Percentiles rank a stretch among this genome's conserved stretches.
These are phyloP conservation scores for Linanthus parryae DNA, from an alignment of 148 eudicot genomes.

Conservation along the genomic window DNA sequence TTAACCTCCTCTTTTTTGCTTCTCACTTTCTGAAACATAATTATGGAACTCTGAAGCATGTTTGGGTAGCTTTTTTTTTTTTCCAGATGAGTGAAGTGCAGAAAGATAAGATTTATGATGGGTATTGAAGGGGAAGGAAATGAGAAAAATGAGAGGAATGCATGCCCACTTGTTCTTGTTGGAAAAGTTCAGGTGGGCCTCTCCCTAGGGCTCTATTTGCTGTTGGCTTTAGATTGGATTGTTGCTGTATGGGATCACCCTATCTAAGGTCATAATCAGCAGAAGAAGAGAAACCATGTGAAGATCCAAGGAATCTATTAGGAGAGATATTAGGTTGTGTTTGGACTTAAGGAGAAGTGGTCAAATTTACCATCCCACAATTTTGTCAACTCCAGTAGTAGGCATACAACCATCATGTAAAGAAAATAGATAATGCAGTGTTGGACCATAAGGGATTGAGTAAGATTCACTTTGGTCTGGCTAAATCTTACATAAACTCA, in stretches of 20 bases:
- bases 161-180: slow-evolving; percentile 20
- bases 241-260: neutral
- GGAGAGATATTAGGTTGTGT: slow-evolving; percentile 11
- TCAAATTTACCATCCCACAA: slow-evolving; percentile 16
- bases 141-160: neutral
- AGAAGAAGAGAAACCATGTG: neutral
- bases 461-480: no score
- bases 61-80: slow-evolving; percentile 21
- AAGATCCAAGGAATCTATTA: slow-evolving; percentile 20
- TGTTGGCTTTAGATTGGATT: slow-evolving; percentile 2
- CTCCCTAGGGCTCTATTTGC: slow-evolving; percentile 15
- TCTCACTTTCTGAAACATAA: no score
- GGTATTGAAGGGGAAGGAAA: slow-evolving; percentile 14
- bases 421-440: no score
- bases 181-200: slow-evolving; percentile 21
- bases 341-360: slow-evolving; percentile 26
- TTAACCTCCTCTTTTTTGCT: slow-evolving; percentile 5
- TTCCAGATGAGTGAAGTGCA: slow-evolving; percentile 15
- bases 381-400: slow-evolving; percentile 28
- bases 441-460: slow-evolving; percentile 6
- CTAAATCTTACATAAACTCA: no score
- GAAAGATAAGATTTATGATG: slow-evolving; percentile 32
- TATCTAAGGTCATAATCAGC: neutral
- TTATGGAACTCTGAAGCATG: slow-evolving; percentile 26
- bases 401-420: slow-evolving; percentile 33